phyloP scores from a whole-genome alignment of 108 stramenopile genomes.

The Cylindrotheca closterium region DNA sequence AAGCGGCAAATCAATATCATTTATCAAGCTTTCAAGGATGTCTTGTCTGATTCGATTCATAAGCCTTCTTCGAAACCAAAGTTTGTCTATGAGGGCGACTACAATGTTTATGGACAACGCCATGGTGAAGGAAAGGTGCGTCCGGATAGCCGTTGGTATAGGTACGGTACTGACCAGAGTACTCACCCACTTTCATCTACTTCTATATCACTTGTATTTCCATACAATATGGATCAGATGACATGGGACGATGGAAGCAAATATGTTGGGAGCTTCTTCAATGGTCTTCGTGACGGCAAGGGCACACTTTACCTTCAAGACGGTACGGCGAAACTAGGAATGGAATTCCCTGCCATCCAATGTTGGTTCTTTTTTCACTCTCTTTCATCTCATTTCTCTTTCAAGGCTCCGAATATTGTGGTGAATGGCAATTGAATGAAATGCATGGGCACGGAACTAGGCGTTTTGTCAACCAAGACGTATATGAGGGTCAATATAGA shows the following conservation, averaged over 20 bases:
- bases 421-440: conserved; percentile 55
- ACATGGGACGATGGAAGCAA: conserved; percentile 60
- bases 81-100: conserved; percentile 48
- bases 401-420: conserved; percentile 57
- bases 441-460: conserved; percentile 67
- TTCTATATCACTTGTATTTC: not conserved
- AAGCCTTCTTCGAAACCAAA: not conserved
- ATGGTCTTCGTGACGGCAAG: conserved; percentile 53
- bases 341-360: no score
- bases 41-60: not conserved
- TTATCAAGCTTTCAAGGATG: not conserved
- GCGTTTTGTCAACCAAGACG: conserved; percentile 62
- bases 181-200: not conserved
- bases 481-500: conserved; percentile 50
- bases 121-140: conserved; percentile 32
- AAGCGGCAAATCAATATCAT: not conserved
- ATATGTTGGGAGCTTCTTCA: conserved; percentile 55
- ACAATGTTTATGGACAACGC: conserved; percentile 45
- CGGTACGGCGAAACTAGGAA: conserved; percentile 20
- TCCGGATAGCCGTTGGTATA: no score
- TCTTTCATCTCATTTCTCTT: conserved; percentile 3
- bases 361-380: no score
- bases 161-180: no score
- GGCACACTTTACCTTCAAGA: conserved; percentile 54
- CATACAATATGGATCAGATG: conserved; percentile 45